Base-by-base conservation (phyloP, 192 early-diverging fungal species). In the Chytriomyces sp. region DNA sequence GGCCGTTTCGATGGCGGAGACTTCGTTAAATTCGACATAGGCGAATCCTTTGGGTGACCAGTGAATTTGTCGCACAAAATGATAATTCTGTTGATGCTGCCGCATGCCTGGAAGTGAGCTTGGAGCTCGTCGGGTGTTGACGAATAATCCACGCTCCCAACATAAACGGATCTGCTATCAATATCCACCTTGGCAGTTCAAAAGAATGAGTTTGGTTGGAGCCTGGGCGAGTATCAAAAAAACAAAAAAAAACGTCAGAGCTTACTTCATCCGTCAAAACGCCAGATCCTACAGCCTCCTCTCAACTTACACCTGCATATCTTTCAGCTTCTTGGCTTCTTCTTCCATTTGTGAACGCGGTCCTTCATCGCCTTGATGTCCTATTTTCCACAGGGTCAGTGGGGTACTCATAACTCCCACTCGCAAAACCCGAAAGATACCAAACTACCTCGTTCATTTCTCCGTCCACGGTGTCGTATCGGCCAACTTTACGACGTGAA, bases 131-230 rank as follows among this genome's bases (percentile, higher is more conserved):
- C 96, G 19, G 97, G 95, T 59, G 94, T 95, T 30, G 93, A 83
- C 41, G 80, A 83, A 82, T 98, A 99, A 78, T 99, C 97, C 31
- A 98, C 95, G 82, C 94, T 97, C 34, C 96, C 94, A 30, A 98
- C 92, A 76, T 96, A 97, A 56, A 96, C 90, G 32, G 95, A 98
- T 73, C 98, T 82, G 17, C 78, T 68, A 52, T 99, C 96, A 25
- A 91, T 89, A 39, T 90, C 89, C 52, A 91, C 90, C 64, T 87
- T 88, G 37, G 61, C 61, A 22, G 73, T 28, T 22, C 19, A 22
- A 32, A 53, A 66, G n/a, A n/a, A n/a, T n/a, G n/a, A n/a, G n/a
- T n/a, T n/a, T n/a, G n/a, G n/a, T n/a, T n/a, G n/a, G n/a, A n/a
- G n/a, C 36, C 19, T 17, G 19, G 14, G 37, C n/a, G 37, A n/a